Conservation (phyloP, 1,139 yeast genomes). For the Sugiyamaella japonica region DNA sequence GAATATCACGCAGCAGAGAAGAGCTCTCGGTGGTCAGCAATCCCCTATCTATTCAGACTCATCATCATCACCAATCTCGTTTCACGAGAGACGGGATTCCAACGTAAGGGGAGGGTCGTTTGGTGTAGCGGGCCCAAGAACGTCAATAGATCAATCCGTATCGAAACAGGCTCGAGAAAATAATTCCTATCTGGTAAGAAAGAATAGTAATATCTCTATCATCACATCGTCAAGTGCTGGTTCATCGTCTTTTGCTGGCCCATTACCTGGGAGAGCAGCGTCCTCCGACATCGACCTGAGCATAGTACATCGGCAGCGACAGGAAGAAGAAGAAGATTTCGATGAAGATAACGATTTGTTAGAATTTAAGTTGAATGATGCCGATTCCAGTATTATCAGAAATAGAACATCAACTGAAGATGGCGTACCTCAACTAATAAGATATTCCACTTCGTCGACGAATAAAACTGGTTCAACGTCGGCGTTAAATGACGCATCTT, state of each 20-base stretch:
- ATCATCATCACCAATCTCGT: neutral
- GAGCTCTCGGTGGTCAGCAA: constrained; percentile 1
- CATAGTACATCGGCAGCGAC: constrained; percentile 1
- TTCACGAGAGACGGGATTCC: neutral
- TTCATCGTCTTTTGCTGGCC: neutral
- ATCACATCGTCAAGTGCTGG: neutral
- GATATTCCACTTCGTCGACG: constrained; percentile 19
- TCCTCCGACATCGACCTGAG: constrained; percentile 7
- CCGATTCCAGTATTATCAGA: constrained; percentile 30
- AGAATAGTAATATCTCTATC: constrained; percentile 7
- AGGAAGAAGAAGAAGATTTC: constrained; percentile 14
- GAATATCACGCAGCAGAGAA: neutral
- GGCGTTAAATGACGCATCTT: neutral
- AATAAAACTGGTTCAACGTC: neutral
- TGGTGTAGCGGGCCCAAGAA: constrained; percentile 1
- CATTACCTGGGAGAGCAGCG: neutral
- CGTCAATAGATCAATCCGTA: neutral
- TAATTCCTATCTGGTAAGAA: neutral
- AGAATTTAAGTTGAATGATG: constrained; percentile 34
- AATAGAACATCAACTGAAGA: constrained; percentile 20
- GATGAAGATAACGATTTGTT: constrained; percentile 34
- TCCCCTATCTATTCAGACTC: constrained; percentile 8
- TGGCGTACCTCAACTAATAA: constrained; percentile 24
- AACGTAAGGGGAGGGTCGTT: neutral
- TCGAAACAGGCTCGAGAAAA: neutral